Evolutionary conservation across 495 filamentous ascomycete species (phyloP).

Genomic region (Aspergillus egyptiacus): DNA sequence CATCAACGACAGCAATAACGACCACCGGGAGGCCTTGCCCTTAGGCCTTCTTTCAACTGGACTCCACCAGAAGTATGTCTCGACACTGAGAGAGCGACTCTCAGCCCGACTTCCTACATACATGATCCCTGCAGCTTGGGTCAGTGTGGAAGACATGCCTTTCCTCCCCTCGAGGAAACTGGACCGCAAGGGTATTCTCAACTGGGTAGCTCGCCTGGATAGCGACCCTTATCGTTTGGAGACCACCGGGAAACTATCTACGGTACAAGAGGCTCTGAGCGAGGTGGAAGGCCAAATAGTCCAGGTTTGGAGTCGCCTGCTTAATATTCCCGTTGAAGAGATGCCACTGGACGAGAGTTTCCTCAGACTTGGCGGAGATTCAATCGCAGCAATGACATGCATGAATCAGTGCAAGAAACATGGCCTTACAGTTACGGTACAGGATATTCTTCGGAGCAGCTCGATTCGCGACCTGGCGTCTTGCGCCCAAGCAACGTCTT

Average conservation of each 20-base stretch:
- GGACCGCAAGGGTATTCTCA: constrained; percentile 38
- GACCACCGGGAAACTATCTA: background rate
- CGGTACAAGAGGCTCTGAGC: background rate
- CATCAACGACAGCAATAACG: background rate
- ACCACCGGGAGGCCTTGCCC: no score
- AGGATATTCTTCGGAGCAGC: constrained; percentile 2
- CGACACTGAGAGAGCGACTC: constrained; percentile 20
- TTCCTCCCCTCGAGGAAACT: constrained; percentile 48
- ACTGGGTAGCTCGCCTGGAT: constrained; percentile 31
- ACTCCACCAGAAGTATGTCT: background rate
- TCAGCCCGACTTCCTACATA: constrained; percentile 39
- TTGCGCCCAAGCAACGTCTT: background rate
- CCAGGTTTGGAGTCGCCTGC: constrained; percentile 4
- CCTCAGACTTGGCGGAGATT: constrained; percentile 29
- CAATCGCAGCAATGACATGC: constrained; percentile 25
- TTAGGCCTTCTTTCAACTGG: background rate
- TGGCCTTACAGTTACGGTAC: background rate
- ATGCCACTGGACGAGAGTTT: constrained; percentile 25
- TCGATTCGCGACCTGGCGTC: background rate
- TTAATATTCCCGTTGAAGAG: constrained; percentile 20
- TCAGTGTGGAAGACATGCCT: constrained; percentile 46
- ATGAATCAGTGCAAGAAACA: constrained; percentile 9
- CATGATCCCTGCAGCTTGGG: constrained; percentile 51
- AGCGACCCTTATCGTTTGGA: constrained; percentile 10
- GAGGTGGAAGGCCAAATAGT: background rate